These are phyloP conservation scores for Penicillium salamii DNA, from an alignment of 495 filamentous ascomycete genomes.

Conservation along the genomic window DNA sequence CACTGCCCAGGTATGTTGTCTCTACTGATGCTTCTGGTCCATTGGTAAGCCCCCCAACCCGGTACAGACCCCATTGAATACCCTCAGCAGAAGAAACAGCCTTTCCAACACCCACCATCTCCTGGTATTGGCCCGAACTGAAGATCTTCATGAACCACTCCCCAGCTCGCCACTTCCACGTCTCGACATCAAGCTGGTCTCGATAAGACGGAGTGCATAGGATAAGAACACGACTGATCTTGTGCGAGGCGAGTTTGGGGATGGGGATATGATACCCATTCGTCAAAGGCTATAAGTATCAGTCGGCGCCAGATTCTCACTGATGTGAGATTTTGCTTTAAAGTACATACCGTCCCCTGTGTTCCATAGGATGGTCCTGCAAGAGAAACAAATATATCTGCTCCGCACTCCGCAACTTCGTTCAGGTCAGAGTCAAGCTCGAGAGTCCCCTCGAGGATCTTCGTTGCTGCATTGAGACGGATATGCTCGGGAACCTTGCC, in stretches of 20 bases:
- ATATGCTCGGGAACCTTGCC: neutral
- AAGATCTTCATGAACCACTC: conserved; percentile 11
- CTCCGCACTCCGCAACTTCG: conserved; percentile 4
- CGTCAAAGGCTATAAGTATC: conserved; percentile 3
- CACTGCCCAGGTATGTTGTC: conserved; percentile 3
- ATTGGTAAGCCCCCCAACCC: conserved; percentile 6
- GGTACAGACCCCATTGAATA: neutral
- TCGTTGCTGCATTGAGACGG: neutral
- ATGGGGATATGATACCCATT: conserved; percentile 4
- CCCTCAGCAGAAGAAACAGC: neutral
- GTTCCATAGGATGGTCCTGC: conserved; percentile 9
- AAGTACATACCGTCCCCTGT: conserved; percentile 4
- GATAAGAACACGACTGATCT: conserved; percentile 8
- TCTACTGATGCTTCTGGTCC: conserved; percentile 1
- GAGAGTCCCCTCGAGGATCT: conserved; percentile 3
- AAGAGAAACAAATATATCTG: conserved; percentile 12
- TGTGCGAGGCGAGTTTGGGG: conserved; percentile 2
- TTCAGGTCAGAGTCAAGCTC: conserved; percentile 5
- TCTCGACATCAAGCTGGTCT: neutral
- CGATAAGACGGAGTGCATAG: conserved; percentile 11
- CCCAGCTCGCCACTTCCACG: conserved; percentile 9
- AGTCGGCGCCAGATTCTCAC: neutral
- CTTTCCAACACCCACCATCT: conserved; percentile 8
- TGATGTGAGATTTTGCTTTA: neutral
- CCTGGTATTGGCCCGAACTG: conserved; percentile 3